These are phyloP conservation scores for Quercus lobata DNA, from an alignment of 331 rosid genomes.

Conservation along the genomic window DNA sequence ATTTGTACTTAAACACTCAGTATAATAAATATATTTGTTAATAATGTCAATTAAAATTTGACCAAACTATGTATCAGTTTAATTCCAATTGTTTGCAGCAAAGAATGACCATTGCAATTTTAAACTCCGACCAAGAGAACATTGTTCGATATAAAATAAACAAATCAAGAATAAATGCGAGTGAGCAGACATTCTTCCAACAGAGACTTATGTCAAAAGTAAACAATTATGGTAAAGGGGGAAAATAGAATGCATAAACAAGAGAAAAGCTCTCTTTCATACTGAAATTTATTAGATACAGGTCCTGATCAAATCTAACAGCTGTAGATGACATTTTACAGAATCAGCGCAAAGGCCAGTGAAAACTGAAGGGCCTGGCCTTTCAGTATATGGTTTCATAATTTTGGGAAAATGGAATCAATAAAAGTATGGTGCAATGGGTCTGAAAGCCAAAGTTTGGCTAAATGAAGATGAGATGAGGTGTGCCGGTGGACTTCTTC, in stretches of 20 bases:
- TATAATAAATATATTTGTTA: not conserved
- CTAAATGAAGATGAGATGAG: conserved; percentile 61
- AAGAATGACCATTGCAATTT: not conserved
- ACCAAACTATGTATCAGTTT: not conserved
- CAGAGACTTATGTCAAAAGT: not conserved
- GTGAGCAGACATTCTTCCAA: not conserved
- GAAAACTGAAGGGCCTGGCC: conserved; percentile 6
- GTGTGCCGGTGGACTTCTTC: conserved; percentile 91
- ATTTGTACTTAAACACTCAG: not conserved
- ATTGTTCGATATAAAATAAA: not conserved
- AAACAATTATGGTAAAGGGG: not conserved
- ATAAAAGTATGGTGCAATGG: conserved; percentile 57
- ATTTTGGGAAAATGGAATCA: conserved; percentile 72
- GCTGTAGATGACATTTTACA: not conserved
- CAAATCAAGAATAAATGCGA: not conserved
- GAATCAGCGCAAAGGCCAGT: conserved; percentile 9
- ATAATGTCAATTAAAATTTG: not conserved
- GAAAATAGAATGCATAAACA: not conserved
- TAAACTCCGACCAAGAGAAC: not conserved
- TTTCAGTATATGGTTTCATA: conserved; percentile 30
- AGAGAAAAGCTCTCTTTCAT: not conserved
- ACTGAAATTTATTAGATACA: not conserved
- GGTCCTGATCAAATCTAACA: not conserved
- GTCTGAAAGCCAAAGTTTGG: conserved; percentile 69
- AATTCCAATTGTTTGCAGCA: not conserved